These are phyloP conservation scores for Boletus patriciae DNA, from an alignment of 768 basidiomycete species.

Conservation along the genomic window DNA sequence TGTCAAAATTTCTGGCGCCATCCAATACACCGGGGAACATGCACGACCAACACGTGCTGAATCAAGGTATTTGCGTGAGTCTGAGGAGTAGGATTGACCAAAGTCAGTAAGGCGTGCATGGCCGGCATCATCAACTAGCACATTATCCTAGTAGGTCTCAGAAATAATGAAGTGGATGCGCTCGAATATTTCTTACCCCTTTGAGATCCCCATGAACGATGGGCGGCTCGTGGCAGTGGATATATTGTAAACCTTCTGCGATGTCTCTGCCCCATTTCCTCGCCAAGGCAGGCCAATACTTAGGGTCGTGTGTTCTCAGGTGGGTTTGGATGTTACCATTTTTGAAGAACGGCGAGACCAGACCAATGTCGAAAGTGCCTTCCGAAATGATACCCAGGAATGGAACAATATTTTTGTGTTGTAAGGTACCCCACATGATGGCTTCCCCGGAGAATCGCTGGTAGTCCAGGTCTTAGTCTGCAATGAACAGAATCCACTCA, in stretches of 20 bases:
- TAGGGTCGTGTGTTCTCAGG: not conserved
- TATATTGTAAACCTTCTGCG: slow-evolving; percentile 23
- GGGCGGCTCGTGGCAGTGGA: slow-evolving; percentile 26
- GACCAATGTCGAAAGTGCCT: slow-evolving; percentile 11
- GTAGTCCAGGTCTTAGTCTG: not conserved
- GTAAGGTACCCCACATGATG: slow-evolving; percentile 27
- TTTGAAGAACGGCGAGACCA: slow-evolving; percentile 26
- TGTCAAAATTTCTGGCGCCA: slow-evolving; percentile 24
- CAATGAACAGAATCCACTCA: not conserved
- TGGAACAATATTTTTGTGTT: slow-evolving; percentile 29
- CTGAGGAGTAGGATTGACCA: slow-evolving; percentile 27
- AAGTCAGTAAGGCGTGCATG: slow-evolving; percentile 28
- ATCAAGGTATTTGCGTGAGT: slow-evolving; percentile 27
- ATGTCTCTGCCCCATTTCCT: slow-evolving; percentile 14
- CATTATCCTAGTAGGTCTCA: slow-evolving; percentile 23
- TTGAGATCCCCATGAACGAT: slow-evolving; percentile 45
- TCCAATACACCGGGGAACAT: slow-evolving; percentile 19
- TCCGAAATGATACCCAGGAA: slow-evolving; percentile 23
- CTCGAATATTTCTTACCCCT: slow-evolving; percentile 24
- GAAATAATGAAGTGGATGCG: not conserved
- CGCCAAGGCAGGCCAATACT: slow-evolving; percentile 8
- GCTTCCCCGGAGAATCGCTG: slow-evolving; percentile 29
- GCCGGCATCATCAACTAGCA: slow-evolving; percentile 16
- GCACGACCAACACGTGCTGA: slow-evolving; percentile 20
- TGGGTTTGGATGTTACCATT: slow-evolving; percentile 19